Evolutionary conservation across 1,284 basidiomycete species (phyloP), one percentile per base, ranked within the genome.

Genomic region (Mycosarcoma mackinlayi): DNA sequence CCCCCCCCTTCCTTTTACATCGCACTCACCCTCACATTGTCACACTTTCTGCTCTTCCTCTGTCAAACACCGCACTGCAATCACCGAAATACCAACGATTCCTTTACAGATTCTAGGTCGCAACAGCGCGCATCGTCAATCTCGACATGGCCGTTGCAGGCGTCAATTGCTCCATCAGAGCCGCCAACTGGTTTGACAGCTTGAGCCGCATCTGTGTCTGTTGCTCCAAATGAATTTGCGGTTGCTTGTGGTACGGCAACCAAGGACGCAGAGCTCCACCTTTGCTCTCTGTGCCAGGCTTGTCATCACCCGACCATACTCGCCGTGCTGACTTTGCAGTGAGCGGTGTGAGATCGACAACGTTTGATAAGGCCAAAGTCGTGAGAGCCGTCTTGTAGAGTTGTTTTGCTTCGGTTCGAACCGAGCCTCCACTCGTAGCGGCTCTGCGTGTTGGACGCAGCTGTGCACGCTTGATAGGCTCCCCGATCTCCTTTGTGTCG

Each of bases 281-380:
- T 33, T 34, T 39, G 38, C 42, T 21, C 24, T 46, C 35, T 21
- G 6, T n/a, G 28, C 3, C 16, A 34, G 24, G 21, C 25, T 7
- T 40, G 13, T 8, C n/a, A n/a, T n/a, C n/a, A n/a, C 4, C 18
- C 18, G 10, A 18, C 35, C 23, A 18, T n/a, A 9, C 9, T 5
- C 4, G 9, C 42, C 13, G 6, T 38, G 33, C 14, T 8, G 39
- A n/a, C 31, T 39, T 25, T 27, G 24, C 42, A 13, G 38, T 46
- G 8, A 73, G 53, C 28, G 42, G 56, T 1, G 60, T 62, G 2
- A 81, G 52, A 41, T 76, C 73, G 27, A 81, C 74, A 0, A 81
- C 69, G 10, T 56, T 66, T 6, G 79, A 73, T 37, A 73, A 6
- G 6, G 75, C 63, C 50, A 64, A 21, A 0, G 54, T 60, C 1